Conservation (phyloP, 495 filamentous ascomycete species). For the Oidiodendron maius region DNA sequence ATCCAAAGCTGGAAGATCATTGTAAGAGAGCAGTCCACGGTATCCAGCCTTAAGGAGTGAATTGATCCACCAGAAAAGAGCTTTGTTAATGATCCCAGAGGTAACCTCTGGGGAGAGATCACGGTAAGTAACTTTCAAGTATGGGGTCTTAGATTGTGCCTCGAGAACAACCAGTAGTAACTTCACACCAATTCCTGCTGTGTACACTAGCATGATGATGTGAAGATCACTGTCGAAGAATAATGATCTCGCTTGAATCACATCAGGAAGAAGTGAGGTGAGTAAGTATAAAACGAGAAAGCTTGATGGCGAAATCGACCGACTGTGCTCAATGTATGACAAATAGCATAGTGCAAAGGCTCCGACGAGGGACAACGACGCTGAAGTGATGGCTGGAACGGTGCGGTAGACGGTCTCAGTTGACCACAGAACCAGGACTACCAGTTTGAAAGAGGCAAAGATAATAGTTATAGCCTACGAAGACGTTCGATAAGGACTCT, state of each 20-base stretch:
- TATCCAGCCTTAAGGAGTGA: conserved; percentile 29
- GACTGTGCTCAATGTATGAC: conserved; percentile 34
- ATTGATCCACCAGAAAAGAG: conserved; percentile 37
- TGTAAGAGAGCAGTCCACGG: conserved; percentile 21
- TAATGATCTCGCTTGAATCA: conserved; percentile 31
- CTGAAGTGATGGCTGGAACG: too few species aligned
- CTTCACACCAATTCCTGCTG: conserved; percentile 23
- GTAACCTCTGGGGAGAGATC: conserved; percentile 28
- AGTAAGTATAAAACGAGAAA: conserved; percentile 52
- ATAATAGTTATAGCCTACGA: too few species aligned
- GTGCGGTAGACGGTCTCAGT: too few species aligned
- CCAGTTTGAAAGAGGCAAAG: too few species aligned
- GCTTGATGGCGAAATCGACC: conserved; percentile 24
- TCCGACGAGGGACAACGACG: too few species aligned
- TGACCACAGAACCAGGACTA: too few species aligned
- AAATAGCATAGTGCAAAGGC: too few species aligned
- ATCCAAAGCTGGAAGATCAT: conserved; percentile 26
- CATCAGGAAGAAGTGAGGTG: conserved; percentile 49
- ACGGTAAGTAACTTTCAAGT: conserved; percentile 38
- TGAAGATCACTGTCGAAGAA: conserved; percentile 29
- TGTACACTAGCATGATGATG: conserved; percentile 14
- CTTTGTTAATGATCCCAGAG: conserved; percentile 26
- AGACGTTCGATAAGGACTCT: too few species aligned
- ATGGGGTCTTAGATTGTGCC: conserved; percentile 39
- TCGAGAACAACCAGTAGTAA: conserved; percentile 41